phyloP scores from a whole-genome alignment of 139 green algal species.

The Limnomonas spitsbergensis region DNA sequence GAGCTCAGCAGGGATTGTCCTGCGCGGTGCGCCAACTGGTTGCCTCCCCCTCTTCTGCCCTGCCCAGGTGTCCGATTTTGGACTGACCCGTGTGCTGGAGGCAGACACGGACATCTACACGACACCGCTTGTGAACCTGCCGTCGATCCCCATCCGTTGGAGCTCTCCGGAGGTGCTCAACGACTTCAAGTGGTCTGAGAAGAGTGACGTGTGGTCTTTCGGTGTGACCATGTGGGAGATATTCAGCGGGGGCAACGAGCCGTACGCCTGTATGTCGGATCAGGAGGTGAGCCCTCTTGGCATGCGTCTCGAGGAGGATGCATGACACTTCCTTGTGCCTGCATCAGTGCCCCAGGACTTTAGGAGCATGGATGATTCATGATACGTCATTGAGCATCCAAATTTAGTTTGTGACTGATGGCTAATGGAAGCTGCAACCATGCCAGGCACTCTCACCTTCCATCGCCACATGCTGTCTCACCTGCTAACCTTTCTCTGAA shows the following conservation, averaged over 20 bases:
- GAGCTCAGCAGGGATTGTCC: too few relatives aligned
- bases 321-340: too few relatives aligned
- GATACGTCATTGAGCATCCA: background rate
- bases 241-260: slow-evolving; percentile 48
- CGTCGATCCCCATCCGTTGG: slow-evolving; percentile 51
- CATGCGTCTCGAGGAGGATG: too few relatives aligned
- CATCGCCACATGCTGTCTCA: too few relatives aligned
- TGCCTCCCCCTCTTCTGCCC: too few relatives aligned
- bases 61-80: slow-evolving; percentile 55
- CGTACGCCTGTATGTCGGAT: slow-evolving; percentile 33
- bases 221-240: slow-evolving; percentile 58
- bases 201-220: slow-evolving; percentile 55
- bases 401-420: background rate
- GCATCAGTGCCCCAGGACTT: background rate
- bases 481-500: background rate
- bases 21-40: too few relatives aligned
- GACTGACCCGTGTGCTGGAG: slow-evolving; percentile 28
- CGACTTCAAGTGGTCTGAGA: slow-evolving; percentile 26
- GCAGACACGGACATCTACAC: too few relatives aligned
- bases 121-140: background rate
- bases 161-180: slow-evolving; percentile 44
- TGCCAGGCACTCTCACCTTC: too few relatives aligned
- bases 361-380: background rate
- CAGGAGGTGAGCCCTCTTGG: slow-evolving; percentile 27
- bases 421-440: too few relatives aligned